Percentiles rank a stretch among this genome's conserved stretches.
These are phyloP conservation scores for Eruca vesicaria DNA, from an alignment of 441 rosid species.

Conservation along the genomic window DNA sequence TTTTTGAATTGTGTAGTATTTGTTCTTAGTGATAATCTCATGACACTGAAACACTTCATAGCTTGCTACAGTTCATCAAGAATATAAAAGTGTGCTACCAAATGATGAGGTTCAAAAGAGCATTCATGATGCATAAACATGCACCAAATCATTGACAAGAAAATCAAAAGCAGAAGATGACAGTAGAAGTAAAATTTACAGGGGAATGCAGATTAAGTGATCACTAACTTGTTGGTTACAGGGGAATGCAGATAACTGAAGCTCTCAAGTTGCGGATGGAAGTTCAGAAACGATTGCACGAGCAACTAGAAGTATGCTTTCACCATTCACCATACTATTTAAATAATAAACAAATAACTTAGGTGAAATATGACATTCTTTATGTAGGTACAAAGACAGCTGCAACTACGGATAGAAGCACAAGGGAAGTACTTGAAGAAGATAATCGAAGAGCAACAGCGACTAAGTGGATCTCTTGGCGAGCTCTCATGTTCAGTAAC, in stretches of 20 bases:
- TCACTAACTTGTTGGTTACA: conserved; percentile 38
- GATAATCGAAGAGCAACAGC: conserved; percentile 98
- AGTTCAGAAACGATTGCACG: conserved; percentile 92
- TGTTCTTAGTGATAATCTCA: too few relatives aligned
- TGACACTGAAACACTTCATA: too few relatives aligned
- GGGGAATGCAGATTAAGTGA: background rate
- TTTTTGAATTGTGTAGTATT: too few relatives aligned
- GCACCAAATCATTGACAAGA: too few relatives aligned
- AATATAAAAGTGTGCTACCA: too few relatives aligned
- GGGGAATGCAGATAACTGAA: conserved; percentile 96
- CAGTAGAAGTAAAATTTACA: too few relatives aligned
- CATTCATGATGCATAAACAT: too few relatives aligned
- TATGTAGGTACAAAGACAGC: conserved; percentile 88
- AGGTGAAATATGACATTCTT: background rate
- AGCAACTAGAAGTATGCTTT: conserved; percentile 87
- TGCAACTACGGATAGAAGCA: conserved; percentile 95
- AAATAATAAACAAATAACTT: background rate
- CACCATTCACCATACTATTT: conserved; percentile 19
- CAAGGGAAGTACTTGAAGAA: conserved; percentile 96
- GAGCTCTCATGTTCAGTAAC: conserved; percentile 58
- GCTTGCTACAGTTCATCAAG: too few relatives aligned
- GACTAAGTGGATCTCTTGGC: conserved; percentile 67
- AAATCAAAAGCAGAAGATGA: too few relatives aligned
- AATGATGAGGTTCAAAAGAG: too few relatives aligned
- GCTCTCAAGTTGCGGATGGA: conserved; percentile 98